Conservation (phyloP, 495 filamentous ascomycete genomes). For the Annulohypoxylon stygium region DNA sequence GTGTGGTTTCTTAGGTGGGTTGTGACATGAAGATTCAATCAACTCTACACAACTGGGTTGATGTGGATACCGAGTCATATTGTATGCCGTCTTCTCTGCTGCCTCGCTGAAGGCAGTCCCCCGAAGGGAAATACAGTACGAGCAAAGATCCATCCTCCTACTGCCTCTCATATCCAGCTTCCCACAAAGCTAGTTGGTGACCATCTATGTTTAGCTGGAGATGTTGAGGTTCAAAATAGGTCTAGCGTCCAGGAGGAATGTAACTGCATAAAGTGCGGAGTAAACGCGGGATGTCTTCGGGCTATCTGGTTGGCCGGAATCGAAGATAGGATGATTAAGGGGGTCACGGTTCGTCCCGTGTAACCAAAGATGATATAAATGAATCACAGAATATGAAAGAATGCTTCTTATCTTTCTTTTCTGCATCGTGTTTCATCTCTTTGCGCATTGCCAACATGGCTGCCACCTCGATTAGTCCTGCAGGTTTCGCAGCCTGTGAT, state of each 20-base stretch:
- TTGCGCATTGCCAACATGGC: neutral
- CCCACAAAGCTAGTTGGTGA: too few species aligned
- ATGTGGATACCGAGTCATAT: neutral
- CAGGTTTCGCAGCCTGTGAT: neutral
- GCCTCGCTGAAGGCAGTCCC: slow-evolving; percentile 6
- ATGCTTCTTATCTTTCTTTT: neutral
- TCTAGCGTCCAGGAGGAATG: neutral
- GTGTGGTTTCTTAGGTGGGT: too few species aligned
- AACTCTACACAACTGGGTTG: slow-evolving; percentile 1
- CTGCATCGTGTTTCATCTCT: too few species aligned
- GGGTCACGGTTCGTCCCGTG: neutral
- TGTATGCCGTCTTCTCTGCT: neutral
- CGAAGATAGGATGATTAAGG: neutral
- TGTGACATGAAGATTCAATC: neutral
- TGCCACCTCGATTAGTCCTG: neutral
- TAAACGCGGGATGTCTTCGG: neutral
- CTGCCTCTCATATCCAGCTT: too few species aligned
- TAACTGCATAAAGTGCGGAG: slow-evolving; percentile 6
- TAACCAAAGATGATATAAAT: neutral
- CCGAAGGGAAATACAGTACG: neutral
- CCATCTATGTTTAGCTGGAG: neutral
- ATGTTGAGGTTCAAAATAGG: neutral
- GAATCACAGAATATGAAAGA: neutral
- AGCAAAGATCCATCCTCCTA: neutral
- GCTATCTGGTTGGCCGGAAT: neutral